Evolutionary conservation across 345 rosid species (phyloP).

Genomic region (Aethionema arabicum): DNA sequence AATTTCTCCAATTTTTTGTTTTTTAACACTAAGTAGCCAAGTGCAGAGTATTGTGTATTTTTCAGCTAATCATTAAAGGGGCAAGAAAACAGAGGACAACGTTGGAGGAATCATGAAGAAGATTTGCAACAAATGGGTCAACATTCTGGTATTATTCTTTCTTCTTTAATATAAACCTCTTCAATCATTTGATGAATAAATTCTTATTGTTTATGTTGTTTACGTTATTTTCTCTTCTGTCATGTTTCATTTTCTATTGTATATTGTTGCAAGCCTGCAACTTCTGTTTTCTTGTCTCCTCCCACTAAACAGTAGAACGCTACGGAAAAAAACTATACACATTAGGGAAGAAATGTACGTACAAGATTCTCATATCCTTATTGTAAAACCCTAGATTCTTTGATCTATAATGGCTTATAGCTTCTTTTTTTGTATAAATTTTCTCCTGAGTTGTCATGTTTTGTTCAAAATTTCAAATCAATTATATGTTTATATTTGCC

Average conservation of each 20-base stretch:
- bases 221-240: conserved; percentile 26
- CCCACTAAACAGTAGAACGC: conserved; percentile 2
- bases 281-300: conserved; percentile 18
- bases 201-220: conserved; percentile 1
- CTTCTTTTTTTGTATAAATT: conserved; percentile 9
- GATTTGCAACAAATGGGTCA: conserved; percentile 24
- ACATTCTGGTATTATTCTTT: conserved; percentile 15
- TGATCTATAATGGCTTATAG: conserved; percentile 1
- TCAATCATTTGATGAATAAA: conserved; percentile 25
- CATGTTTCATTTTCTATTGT: conserved; percentile 24
- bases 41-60: conserved; percentile 31
- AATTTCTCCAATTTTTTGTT: not conserved
- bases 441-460: conserved; percentile 32
- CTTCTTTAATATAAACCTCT: not conserved
- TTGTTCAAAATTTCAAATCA: conserved; percentile 12
- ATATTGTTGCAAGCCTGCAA: conserved; percentile 23
- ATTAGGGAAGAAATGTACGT: conserved; percentile 24
- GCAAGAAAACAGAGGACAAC: conserved; percentile 28
- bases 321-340: conserved; percentile 1
- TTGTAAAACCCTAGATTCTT: conserved; percentile 36
- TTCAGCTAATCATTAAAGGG: conserved; percentile 25
- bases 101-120: conserved; percentile 19
- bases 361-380: conserved; percentile 19
- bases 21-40: conserved; percentile 30
- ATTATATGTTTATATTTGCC: conserved; percentile 4